Base-by-base conservation (phyloP, 176 grass and related monocot genomes). In the Eleusine indica region DNA sequence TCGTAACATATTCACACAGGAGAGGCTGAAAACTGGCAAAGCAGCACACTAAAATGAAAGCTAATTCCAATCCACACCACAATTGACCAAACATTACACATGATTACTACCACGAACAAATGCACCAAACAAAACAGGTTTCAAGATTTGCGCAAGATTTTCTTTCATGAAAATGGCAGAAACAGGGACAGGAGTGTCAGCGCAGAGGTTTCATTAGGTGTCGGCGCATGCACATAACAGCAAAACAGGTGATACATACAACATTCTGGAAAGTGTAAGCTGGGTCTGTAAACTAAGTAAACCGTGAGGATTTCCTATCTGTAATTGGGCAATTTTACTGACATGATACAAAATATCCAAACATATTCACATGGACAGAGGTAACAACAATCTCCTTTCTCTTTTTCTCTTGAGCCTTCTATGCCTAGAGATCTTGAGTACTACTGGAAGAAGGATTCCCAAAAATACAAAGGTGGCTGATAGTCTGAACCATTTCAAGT, bases 361-460 rank as follows among this genome's bases (percentile, higher is more conserved):
- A 83, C 16, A 91, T 93, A 93, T 98, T 93, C 91, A 98, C 92
- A 95, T 91, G 38, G 95, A 98, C 66, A 98, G 83, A 74, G 95
- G 95, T 79, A 98, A 91, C 82, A 93, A 76, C 76, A 93, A 84
- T 94, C 91, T 95, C 64, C 90, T 89, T 61, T 98, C 95, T 52
- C 89, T 91, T 98, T 95, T 98, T 80, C 82, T 95, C 65, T 84
- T 89, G 40, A 98, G 78, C 75, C 86, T 88, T 93, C 84, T 95
- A 86, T 95, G 76, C 90, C 95, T 93, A 93, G 88, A 98, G 65
- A 95, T 66, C 87, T 93, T 98, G 39, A 95, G 95, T 73, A 69
- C 80, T 73, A 84, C 82, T 73, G 89, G 88, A 70, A 98, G 88
- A 57, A 95, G 86, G 73, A 93, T 94, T 79, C 89, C 91, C 16